phyloP scores from a whole-genome alignment of 2,329 filamentous ascomycete genomes.

The Verticillium zaregamsianum region DNA sequence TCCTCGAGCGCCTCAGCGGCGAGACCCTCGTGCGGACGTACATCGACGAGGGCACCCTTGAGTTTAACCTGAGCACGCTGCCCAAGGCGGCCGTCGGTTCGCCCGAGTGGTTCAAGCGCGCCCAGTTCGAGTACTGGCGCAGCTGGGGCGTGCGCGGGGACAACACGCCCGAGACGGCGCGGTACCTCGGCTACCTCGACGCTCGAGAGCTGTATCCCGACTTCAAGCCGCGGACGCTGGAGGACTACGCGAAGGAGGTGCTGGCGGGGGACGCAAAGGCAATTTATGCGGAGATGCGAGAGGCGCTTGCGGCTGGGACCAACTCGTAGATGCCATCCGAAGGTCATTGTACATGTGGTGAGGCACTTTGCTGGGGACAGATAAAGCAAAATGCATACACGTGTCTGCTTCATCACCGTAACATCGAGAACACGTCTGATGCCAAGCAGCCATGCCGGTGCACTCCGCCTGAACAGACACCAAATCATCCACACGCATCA shows the following conservation, averaged over 20 bases:
- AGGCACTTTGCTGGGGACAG: too few species aligned
- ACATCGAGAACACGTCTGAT: too few species aligned
- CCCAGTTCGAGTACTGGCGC: conserved; percentile 33
- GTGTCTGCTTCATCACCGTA: too few species aligned
- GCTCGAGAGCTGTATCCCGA: conserved; percentile 51
- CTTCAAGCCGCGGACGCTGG: conserved; percentile 18
- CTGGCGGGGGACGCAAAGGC: not conserved
- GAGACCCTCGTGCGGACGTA: conserved; percentile 38
- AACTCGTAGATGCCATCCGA: not conserved
- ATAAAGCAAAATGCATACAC: too few species aligned
- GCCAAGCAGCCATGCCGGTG: too few species aligned
- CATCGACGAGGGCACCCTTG: conserved; percentile 16
- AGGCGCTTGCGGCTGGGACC: not conserved
- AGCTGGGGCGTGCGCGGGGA: conserved; percentile 46
- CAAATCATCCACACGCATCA: too few species aligned
- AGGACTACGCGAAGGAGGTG: conserved; percentile 3
- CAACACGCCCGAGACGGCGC: conserved; percentile 47
- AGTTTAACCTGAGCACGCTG: not conserved
- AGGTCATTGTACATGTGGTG: too few species aligned
- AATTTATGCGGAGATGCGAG: not conserved
- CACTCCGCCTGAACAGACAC: too few species aligned
- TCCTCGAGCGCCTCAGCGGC: conserved; percentile 42
- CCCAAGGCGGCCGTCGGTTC: not conserved
- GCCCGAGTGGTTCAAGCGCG: not conserved
- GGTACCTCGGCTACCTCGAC: conserved; percentile 50